phyloP scores from a whole-genome alignment of 1,284 basidiomycete genomes.

The Cutaneotrichosporon spelunceum region DNA sequence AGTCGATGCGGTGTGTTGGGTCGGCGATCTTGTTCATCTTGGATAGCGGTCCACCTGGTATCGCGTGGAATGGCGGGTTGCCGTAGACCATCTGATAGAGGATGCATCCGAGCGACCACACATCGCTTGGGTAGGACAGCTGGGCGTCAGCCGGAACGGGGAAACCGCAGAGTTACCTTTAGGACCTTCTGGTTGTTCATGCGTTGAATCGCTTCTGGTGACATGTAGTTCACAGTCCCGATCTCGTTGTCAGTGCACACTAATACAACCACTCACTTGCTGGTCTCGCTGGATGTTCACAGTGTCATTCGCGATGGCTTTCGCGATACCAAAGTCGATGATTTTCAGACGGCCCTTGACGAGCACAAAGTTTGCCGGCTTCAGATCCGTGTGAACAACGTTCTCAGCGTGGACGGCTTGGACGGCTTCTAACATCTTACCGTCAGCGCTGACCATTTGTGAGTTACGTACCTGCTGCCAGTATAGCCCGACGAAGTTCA shows the following conservation, averaged over 20 bases:
- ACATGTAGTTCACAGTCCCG: constrained; percentile 94
- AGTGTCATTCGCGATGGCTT: constrained; percentile 93
- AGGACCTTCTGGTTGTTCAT: constrained; percentile 52
- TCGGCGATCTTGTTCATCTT: constrained; percentile 58
- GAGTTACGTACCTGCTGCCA: constrained; percentile 79
- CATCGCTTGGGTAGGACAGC: constrained; percentile 67
- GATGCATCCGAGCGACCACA: constrained; percentile 98
- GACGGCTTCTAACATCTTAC: constrained; percentile 89
- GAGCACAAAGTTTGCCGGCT: constrained; percentile 93
- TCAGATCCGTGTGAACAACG: constrained; percentile 93
- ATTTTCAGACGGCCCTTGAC: constrained; percentile 89
- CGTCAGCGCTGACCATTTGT: not conserved
- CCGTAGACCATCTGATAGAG: constrained; percentile 96
- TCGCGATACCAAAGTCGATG: constrained; percentile 95
- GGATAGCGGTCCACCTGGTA: constrained; percentile 66
- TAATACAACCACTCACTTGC: constrained; percentile 58
- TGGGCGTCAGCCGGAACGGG: constrained; percentile 4
- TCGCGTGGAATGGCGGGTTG: constrained; percentile 80
- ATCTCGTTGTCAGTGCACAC: constrained; percentile 57
- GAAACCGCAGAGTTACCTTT: constrained; percentile 34
- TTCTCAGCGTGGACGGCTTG: constrained; percentile 93
- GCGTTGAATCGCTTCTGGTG: constrained; percentile 79
- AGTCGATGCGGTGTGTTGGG: constrained; percentile 53
- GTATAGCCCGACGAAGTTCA: constrained; percentile 88
- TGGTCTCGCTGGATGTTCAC: constrained; percentile 94